phyloP scores from a whole-genome alignment of 257 asterid species.

The Solanum peruvianum region DNA sequence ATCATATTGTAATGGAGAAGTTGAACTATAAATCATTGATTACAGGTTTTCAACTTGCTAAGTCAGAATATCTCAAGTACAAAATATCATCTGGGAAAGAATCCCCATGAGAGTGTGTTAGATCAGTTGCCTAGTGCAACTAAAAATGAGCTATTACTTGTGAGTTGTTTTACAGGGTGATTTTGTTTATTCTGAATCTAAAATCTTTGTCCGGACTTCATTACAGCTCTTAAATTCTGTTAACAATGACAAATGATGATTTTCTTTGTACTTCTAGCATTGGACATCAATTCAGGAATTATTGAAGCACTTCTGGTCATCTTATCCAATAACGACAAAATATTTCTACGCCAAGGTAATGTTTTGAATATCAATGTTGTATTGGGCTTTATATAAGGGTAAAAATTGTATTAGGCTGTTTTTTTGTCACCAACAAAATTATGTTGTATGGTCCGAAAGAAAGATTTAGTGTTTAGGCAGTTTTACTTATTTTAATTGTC shows the following conservation, averaged over 20 bases:
- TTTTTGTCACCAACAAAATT: background rate
- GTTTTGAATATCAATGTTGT: background rate
- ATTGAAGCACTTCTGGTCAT: conserved; percentile 93
- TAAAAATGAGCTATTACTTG: conserved; percentile 65
- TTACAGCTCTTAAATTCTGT: background rate
- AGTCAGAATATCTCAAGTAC: conserved; percentile 81
- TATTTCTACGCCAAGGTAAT: conserved; percentile 63
- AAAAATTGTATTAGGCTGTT: background rate
- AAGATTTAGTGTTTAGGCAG: background rate
- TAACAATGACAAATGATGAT: background rate
- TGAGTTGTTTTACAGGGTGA: conserved; percentile 22
- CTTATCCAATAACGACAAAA: conserved; percentile 85
- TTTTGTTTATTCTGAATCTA: background rate
- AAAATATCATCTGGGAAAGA: conserved; percentile 75
- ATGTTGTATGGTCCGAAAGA: background rate
- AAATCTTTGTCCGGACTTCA: background rate
- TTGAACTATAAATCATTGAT: background rate
- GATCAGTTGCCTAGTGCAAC: conserved; percentile 66
- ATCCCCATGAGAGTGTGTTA: conserved; percentile 63
- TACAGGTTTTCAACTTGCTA: conserved; percentile 64
- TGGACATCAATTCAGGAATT: conserved; percentile 89
- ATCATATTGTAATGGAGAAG: background rate
- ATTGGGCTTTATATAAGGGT: background rate
- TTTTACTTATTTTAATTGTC: background rate
- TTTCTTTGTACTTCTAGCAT: conserved; percentile 36